phyloP scores from a whole-genome alignment of 1,139 yeast species.

The Zygosaccharomyces sapae region DNA sequence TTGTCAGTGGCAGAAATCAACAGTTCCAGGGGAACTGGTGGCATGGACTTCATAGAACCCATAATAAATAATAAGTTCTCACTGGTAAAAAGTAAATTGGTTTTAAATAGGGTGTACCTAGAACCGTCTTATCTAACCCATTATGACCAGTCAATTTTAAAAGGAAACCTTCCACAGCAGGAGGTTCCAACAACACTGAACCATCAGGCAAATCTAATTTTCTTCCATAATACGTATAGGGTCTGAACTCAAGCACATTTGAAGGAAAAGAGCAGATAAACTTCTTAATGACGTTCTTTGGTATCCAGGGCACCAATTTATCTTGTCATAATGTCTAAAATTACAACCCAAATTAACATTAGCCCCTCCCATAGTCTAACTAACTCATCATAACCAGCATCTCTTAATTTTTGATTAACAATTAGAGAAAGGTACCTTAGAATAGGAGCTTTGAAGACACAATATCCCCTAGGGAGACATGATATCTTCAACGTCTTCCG shows the following conservation, averaged over 20 bases:
- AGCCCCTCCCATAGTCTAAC: constrained; percentile 23
- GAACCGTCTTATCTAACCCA: constrained; percentile 42
- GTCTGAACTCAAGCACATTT: constrained; percentile 38
- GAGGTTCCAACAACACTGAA: constrained; percentile 46
- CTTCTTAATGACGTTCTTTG: constrained; percentile 15
- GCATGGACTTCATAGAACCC: constrained; percentile 52
- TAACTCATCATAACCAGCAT: constrained; percentile 23
- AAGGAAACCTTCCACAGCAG: constrained; percentile 73
- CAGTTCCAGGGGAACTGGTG: constrained; percentile 49
- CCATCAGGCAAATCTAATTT: constrained; percentile 25
- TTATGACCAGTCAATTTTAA: constrained; percentile 51
- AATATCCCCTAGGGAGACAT: constrained; percentile 20
- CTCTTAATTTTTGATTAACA: constrained; percentile 21
- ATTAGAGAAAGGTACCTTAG: constrained; percentile 20
- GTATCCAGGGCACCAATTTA: constrained; percentile 68
- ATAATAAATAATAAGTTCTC: constrained; percentile 60
- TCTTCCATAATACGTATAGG: constrained; percentile 46
- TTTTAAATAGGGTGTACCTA: constrained; percentile 49
- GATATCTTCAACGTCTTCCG: constrained; percentile 16
- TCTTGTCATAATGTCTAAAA: constrained; percentile 64
- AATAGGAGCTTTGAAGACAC: constrained; percentile 20
- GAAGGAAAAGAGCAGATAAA: constrained; percentile 14
- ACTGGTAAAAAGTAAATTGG: constrained; percentile 59
- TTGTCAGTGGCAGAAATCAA: constrained; percentile 33
- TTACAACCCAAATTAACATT: constrained; percentile 48